Conservation (phyloP, 306 rosid species). For the Trifolium dubium region DNA sequence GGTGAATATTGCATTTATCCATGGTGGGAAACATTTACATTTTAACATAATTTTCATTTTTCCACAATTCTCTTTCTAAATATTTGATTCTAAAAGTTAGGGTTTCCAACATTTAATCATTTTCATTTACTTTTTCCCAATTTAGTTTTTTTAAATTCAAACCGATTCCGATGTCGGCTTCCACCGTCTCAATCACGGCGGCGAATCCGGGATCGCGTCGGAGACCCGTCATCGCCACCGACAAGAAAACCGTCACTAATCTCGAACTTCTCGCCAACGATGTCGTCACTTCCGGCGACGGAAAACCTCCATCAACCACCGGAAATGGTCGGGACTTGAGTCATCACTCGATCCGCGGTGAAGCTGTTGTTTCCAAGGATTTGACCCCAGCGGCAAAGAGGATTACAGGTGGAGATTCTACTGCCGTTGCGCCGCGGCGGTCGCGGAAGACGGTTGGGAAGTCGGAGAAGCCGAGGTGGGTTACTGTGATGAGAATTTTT, state of each 20-base stretch:
- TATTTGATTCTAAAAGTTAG: not conserved
- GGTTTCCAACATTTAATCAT: constrained; percentile 26
- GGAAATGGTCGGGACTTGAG: constrained; percentile 68
- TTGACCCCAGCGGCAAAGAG: constrained; percentile 23
- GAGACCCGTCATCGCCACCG: constrained; percentile 63
- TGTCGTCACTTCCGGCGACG: constrained; percentile 43
- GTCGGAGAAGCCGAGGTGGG: constrained; percentile 72
- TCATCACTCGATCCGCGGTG: constrained; percentile 78
- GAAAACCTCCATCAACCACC: constrained; percentile 24
- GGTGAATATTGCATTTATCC: too few species aligned
- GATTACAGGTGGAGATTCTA: constrained; percentile 43
- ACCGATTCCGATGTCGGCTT: constrained; percentile 77
- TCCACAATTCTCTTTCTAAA: not conserved
- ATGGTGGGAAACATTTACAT: too few species aligned
- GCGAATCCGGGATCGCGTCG: constrained; percentile 85
- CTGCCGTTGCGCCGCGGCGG: constrained; percentile 35
- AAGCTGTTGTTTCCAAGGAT: constrained; percentile 57
- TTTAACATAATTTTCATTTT: not conserved
- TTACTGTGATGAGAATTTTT: constrained; percentile 60
- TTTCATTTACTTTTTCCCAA: not conserved
- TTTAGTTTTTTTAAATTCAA: constrained; percentile 7
- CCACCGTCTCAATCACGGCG: constrained; percentile 90
- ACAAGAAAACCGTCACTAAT: constrained; percentile 56
- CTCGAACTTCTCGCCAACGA: constrained; percentile 59
- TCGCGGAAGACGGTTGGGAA: constrained; percentile 42